Evolutionary conservation across 1,139 yeast genomes (phyloP), one percentile per base, ranked within the genome.

Genomic region (Candida frijolesensis): DNA sequence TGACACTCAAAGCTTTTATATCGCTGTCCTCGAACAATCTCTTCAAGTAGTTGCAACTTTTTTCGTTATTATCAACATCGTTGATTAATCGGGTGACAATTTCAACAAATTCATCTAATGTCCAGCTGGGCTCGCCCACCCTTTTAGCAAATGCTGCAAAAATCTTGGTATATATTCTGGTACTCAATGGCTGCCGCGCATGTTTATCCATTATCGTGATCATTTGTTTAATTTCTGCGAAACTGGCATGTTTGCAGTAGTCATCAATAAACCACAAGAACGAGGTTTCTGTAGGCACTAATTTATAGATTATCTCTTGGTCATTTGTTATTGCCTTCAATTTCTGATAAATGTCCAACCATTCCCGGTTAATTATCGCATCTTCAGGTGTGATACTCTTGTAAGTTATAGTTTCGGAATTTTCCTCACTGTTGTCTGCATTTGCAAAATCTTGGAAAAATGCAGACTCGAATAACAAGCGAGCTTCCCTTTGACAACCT

Each of bases 251-350:
- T 5, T 42, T 30, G 16, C 60, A 57, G 43, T 63, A 61, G 14
- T 57, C 48, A 22, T 55, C 44, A 5, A 67, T 42, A 25, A 69
- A 58, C 4, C 61, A 60, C n/a, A 61, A 51, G 49, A 70, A 71
- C 1, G 76, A 67, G 5, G 55, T 56, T 42, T 67, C 66, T 14
- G 64, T 65, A 0, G 75, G 71, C 2, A 57, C 50, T 3, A 68
- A 42, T 29, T 51, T 46, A 33, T 57, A 59, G 11, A 53, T 37
- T 3, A 48, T 43, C 8, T 45, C 51, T 1, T 42, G 16, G 14
- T 51, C 57, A 5, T 50, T 48, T 0, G 64, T 55, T 15, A 82
- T 76, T 29, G 72, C 66, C 15, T 50, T 51, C 27, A 69, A 47
- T 29, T 55, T 58, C 19, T 62, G 65, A 44, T 59, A 64, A 16